Conservation (phyloP, 1,284 basidiomycete genomes). For the Ceraceosorus bombacis region DNA sequence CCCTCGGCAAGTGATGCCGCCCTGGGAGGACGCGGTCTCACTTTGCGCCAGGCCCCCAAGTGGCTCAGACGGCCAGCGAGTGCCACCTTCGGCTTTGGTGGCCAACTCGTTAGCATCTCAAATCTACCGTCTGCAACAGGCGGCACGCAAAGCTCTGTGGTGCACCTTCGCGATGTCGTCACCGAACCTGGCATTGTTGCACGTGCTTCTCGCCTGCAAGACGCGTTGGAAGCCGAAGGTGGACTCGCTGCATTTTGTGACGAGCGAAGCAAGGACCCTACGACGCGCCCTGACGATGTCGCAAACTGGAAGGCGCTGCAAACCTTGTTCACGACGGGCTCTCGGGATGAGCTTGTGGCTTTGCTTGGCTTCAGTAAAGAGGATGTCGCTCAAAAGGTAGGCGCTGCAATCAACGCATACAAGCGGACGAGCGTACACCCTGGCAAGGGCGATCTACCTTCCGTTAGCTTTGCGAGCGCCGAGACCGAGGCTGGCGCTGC, state of each 20-base stretch:
- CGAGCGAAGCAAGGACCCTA: constrained; percentile 32
- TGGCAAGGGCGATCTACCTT: not conserved
- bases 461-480: not conserved
- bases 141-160: constrained; percentile 46
- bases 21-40: constrained; percentile 38
- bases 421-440: constrained; percentile 6
- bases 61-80: constrained; percentile 83
- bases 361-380: constrained; percentile 87
- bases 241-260: constrained; percentile 41
- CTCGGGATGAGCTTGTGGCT: constrained; percentile 79
- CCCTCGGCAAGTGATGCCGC: constrained; percentile 54
- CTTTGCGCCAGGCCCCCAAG: constrained; percentile 68
- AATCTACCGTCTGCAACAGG: constrained; percentile 57
- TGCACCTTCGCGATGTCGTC: constrained; percentile 50
- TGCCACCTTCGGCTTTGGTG: constrained; percentile 85
- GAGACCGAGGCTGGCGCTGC: constrained; percentile 11
- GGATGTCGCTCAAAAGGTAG: constrained; percentile 71
- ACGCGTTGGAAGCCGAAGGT: constrained; percentile 57
- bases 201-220: constrained; percentile 66
- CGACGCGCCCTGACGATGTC: constrained; percentile 51
- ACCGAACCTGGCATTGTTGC: constrained; percentile 72
- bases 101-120: constrained; percentile 63
- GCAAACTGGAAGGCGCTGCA: constrained; percentile 73
- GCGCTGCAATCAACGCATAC: constrained; percentile 70
- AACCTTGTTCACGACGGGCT: constrained; percentile 81